Conservation (phyloP, 2,329 filamentous ascomycete species). For the Apiospora rasikravindrae region DNA sequence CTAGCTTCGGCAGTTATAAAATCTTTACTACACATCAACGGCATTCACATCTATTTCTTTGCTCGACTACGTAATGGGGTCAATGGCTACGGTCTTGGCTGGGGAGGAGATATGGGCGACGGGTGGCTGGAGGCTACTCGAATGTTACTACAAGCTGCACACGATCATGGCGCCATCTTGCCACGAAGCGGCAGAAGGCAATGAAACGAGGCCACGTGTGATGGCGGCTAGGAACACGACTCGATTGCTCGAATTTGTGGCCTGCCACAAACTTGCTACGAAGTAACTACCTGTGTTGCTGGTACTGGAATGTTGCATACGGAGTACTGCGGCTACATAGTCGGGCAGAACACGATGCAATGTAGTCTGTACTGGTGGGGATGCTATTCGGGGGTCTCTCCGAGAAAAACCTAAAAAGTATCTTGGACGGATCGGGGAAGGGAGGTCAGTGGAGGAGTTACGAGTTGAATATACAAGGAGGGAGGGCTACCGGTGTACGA, state of each 20-base stretch:
- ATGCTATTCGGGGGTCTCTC: neutral
- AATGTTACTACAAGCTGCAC: neutral
- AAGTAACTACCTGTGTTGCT: neutral
- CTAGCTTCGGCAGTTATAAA: constrained; percentile 9
- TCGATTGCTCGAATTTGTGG: neutral
- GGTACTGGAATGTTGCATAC: neutral
- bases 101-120: neutral
- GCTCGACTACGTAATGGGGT: neutral
- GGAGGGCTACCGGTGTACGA: neutral
- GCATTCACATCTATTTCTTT: constrained; percentile 13
- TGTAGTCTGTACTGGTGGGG: neutral
- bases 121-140: neutral
- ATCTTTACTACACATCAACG: constrained; percentile 7
- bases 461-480: neutral
- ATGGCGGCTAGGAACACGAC: neutral
- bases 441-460: neutral
- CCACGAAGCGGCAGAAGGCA: neutral
- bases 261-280: neutral
- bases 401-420: neutral
- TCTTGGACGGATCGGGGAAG: neutral
- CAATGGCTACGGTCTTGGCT: neutral
- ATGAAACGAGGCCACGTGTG: neutral
- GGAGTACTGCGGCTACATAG: neutral
- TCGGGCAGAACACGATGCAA: neutral
- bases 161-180: neutral